Percentiles rank a stretch among this genome's conserved stretches.
Evolutionary conservation across 345 rosid species (phyloP).

Genomic region (Angophora floribunda): DNA sequence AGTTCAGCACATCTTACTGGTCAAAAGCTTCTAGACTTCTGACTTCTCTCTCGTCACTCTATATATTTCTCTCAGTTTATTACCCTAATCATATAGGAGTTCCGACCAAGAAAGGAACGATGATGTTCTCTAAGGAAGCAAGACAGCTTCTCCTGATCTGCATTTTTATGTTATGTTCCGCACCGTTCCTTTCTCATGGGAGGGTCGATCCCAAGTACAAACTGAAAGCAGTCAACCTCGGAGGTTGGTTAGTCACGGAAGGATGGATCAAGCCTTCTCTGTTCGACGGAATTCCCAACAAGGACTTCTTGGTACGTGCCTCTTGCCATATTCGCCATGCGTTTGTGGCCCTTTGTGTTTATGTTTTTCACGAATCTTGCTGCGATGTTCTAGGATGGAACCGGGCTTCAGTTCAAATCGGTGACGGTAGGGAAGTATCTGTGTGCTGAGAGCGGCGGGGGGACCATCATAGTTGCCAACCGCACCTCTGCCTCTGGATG

Average conservation of each 20-base stretch:
- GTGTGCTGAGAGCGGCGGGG: slow-evolving; percentile 47
- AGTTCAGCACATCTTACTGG: background rate
- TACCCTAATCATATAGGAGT: background rate
- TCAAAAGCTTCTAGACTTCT: background rate
- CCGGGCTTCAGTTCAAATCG: slow-evolving; percentile 41
- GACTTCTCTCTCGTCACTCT: background rate
- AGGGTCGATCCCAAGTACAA: background rate
- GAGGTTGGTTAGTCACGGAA: slow-evolving; percentile 69
- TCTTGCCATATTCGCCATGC: rapidly evolving
- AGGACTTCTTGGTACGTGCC: slow-evolving; percentile 41
- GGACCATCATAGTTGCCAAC: slow-evolving; percentile 42
- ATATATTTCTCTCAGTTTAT: background rate
- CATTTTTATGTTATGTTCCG: background rate
- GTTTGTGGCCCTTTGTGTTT: background rate
- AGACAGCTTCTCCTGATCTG: background rate
- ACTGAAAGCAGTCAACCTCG: slow-evolving; percentile 51
- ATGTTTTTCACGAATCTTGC: background rate
- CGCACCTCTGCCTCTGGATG: slow-evolving; percentile 36
- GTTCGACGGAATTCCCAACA: slow-evolving; percentile 51
- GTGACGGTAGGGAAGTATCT: slow-evolving; percentile 46
- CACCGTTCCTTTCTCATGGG: background rate
- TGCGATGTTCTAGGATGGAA: slow-evolving; percentile 31
- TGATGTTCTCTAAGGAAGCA: background rate
- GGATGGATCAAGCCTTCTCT: slow-evolving; percentile 69
- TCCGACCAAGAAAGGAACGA: background rate